These are phyloP conservation scores for Ceratobasidium sp. DNA, from an alignment of 1,284 basidiomycete species.

Conservation along the genomic window DNA sequence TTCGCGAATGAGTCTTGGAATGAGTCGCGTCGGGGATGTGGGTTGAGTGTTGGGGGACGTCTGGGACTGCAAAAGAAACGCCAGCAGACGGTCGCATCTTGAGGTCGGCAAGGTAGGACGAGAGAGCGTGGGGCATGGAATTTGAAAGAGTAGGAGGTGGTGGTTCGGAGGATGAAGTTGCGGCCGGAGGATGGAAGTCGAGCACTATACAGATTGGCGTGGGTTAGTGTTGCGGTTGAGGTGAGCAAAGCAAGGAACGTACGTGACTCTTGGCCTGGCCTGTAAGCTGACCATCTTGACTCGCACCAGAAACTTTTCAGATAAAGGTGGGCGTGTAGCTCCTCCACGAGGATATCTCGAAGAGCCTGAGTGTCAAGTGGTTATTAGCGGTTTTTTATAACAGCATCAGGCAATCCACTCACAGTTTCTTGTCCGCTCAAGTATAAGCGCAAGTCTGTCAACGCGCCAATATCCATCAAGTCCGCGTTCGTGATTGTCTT, in stretches of 20 bases:
- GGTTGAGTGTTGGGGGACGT: slow-evolving; percentile 61
- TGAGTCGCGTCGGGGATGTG: slow-evolving; percentile 51
- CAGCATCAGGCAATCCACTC: slow-evolving; percentile 52
- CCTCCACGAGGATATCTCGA: slow-evolving; percentile 93
- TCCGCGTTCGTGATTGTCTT: slow-evolving; percentile 93
- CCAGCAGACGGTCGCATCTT: slow-evolving; percentile 79
- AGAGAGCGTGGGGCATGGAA: slow-evolving; percentile 41
- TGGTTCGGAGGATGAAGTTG: slow-evolving; percentile 57
- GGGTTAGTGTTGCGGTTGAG: background rate
- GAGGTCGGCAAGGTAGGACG: slow-evolving; percentile 66
- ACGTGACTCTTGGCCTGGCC: slow-evolving; percentile 82
- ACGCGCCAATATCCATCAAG: slow-evolving; percentile 93
- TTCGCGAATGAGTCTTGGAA: slow-evolving; percentile 48
- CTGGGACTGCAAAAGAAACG: slow-evolving; percentile 74
- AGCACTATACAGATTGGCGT: slow-evolving; percentile 60
- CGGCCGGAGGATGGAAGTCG: slow-evolving; percentile 65
- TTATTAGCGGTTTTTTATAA: background rate
- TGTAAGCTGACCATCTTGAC: slow-evolving; percentile 87
- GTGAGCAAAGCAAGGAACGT: slow-evolving; percentile 53
- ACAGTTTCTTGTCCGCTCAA: slow-evolving; percentile 89
- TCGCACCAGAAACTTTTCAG: slow-evolving; percentile 98
- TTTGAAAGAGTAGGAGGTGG: slow-evolving; percentile 54
- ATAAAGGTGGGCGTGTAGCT: slow-evolving; percentile 97
- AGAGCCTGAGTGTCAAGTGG: slow-evolving; percentile 66
- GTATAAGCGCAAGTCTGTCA: slow-evolving; percentile 89